Evolutionary conservation across 768 basidiomycete genomes (phyloP), one percentile per base, ranked within the genome.

Genomic region (Lentinula sp.): DNA sequence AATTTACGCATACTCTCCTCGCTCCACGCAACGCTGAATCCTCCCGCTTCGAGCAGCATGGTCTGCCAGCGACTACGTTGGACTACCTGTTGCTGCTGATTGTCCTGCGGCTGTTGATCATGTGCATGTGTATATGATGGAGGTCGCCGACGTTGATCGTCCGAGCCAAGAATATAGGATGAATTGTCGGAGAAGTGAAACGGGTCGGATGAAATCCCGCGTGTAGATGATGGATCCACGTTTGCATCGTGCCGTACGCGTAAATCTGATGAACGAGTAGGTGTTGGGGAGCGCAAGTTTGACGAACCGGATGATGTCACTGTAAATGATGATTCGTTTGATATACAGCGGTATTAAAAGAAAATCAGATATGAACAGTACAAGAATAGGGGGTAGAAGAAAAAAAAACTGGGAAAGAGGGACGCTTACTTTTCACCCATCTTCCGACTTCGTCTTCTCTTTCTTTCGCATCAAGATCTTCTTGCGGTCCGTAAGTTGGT

Each of bases 1-100:
- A 96, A 73, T 57, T 89, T 78, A 59, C 90, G 79, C 89, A 96
- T 90, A 67, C 87, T 93, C 71, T 95, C 94, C 64, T 95, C 93
- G 70, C 92, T 93, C 35, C 95, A 78, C 7, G 94, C 93, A 0
- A 91, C 92, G 61, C 92, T 84, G 37, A 96, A 78, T 8, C 61
- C 53, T 39, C 93, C 92, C 2, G 92, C 93, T 72, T 95, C 93
- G 23, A 89, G 77, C 43, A 95, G 75, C 31, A 95, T 82, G 0
- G 88, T 83, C 66, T 94, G 92, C 93, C 91, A 93, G 45, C 89
- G 78, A 70, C 89, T 89, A n/a, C 92, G 81, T 52, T 83, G 83
- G 5, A 80, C 84, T 9, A 91, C 84, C 68, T 87, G 82, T 23
- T 79, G 78, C 9, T 49, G 10, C 21, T 15, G 57, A 31, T 28